These are phyloP conservation scores for Astrephomene gubernaculifera DNA, from an alignment of 139 green algal genomes.

Conservation along the genomic window DNA sequence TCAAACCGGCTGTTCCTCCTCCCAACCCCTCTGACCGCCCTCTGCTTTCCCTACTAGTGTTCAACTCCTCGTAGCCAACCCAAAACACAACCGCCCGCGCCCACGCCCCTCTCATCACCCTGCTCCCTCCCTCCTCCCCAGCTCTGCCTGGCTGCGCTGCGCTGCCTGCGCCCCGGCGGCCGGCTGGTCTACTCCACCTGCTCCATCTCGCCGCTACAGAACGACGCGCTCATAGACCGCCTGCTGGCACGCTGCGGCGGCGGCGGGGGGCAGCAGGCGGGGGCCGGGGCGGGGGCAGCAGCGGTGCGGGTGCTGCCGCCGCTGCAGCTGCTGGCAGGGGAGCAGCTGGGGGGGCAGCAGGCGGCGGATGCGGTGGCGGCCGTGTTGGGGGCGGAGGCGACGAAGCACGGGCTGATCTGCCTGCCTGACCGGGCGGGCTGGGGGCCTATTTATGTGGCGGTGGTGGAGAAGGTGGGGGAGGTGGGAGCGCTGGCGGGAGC, in stretches of 20 bases:
- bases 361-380: neutral
- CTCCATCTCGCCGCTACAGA: slow-evolving; percentile 65
- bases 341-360: neutral
- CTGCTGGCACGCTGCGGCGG: slow-evolving; percentile 38
- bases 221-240: slow-evolving; percentile 69
- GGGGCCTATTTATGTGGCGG: slow-evolving; percentile 64
- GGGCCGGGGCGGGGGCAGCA: too few species aligned
- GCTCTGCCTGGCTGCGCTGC: slow-evolving; percentile 49
- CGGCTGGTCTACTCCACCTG: slow-evolving; percentile 81
- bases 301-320: slow-evolving; percentile 3
- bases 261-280: too few species aligned
- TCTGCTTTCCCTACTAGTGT: too few species aligned
- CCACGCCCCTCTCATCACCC: too few species aligned
- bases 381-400: slow-evolving; percentile 46
- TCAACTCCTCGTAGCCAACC: too few species aligned
- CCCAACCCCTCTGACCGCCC: neutral
- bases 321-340: neutral
- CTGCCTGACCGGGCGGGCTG: slow-evolving; percentile 60
- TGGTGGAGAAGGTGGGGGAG: slow-evolving; percentile 64
- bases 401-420: slow-evolving; percentile 59
- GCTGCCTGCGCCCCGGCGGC: slow-evolving; percentile 65
- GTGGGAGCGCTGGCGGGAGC: neutral
- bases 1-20: neutral
- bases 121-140: neutral
- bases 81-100: too few species aligned